Percentiles rank a stretch among this genome's conserved stretches.
Conservation (phyloP, 495 filamentous ascomycete genomes). For the Rusavskia elegans region DNA sequence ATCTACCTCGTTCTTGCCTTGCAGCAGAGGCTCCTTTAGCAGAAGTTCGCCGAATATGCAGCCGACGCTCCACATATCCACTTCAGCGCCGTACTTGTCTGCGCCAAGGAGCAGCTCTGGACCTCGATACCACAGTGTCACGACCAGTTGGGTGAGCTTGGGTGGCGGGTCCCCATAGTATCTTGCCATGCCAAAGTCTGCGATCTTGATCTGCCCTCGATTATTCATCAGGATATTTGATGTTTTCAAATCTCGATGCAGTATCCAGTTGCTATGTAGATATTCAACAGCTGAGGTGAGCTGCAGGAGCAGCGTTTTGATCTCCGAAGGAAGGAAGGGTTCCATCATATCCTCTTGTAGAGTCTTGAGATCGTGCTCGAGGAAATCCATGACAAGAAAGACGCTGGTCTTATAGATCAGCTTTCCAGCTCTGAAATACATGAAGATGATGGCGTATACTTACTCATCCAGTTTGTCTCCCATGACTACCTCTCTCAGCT, state of each 20-base stretch:
- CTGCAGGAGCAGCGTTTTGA: constrained; percentile 78
- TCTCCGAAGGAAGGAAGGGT: constrained; percentile 83
- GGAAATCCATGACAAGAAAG: constrained; percentile 93
- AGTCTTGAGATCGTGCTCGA: constrained; percentile 94
- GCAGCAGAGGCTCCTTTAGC: constrained; percentile 65
- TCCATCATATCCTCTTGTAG: constrained; percentile 87
- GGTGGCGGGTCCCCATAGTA: constrained; percentile 71
- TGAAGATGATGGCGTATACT: constrained; percentile 13
- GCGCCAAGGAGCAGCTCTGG: constrained; percentile 83
- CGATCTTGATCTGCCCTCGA: constrained; percentile 86
- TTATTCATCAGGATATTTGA: constrained; percentile 94
- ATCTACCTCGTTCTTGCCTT: constrained; percentile 91
- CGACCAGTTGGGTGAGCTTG: constrained; percentile 83
- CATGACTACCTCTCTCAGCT: constrained; percentile 72
- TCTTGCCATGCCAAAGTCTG: constrained; percentile 95
- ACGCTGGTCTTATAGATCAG: constrained; percentile 38
- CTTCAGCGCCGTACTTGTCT: constrained; percentile 52
- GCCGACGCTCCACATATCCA: constrained; percentile 93
- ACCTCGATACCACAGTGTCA: constrained; percentile 92
- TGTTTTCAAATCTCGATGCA: constrained; percentile 94
- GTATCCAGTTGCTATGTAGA: constrained; percentile 81
- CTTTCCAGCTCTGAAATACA: constrained; percentile 11
- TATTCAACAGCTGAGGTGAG: constrained; percentile 68
- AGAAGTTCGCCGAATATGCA: constrained; percentile 94
- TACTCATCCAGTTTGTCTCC: constrained; percentile 67